Evolutionary conservation across 768 basidiomycete species (phyloP), one percentile per base, ranked within the genome.

Genomic region (Podaxis rugospora): DNA sequence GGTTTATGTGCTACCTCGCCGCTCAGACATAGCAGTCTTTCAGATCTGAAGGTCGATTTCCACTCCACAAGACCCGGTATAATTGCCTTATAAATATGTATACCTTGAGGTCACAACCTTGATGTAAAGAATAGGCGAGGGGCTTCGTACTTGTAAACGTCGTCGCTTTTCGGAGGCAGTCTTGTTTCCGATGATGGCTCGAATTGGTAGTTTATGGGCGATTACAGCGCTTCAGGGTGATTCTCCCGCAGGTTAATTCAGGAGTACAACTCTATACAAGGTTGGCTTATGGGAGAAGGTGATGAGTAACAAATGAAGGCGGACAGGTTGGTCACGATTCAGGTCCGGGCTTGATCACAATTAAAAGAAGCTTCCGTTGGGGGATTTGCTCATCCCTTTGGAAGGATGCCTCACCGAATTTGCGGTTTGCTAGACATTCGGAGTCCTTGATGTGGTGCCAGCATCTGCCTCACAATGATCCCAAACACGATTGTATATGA

Each of bases 241-340:
- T 47, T 47, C 52, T 54, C 59, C 59, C 59, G 52, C 36, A 42
- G 59, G n/a, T 18, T 54, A 47, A 60, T 60, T 60, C 59, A 60
- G 59, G 59, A 60, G 59, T 53, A 44, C 42, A 54, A 60, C 36
- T 60, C 39, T 53, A 54, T 60, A 54, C 28, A 60, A 54, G 18
- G 28, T 49, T 53, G 51, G 37, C 35, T 23, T 35, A 54, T 60
- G 59, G 52, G 52, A 60, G 59, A 60, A 60, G 51, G 11, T 51
- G 59, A 46, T 54, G 51, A 10, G 13, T 37, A 40, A 39, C 42
- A 35, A 47, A 60, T 60, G 52, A 60, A 60, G 32, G 32, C 25
- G 28, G 44, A 40, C 27, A 23, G 36, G 7, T 27, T 42, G 35
- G 37, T 40, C 37, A 40, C 35, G 51, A 32, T 46, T n/a, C 55